A percentile compares a stretch with the other conserved stretches of the same genome.
Conservation (phyloP, 352 stramenopile genomes). For the Pythium brachiatum region DNA sequence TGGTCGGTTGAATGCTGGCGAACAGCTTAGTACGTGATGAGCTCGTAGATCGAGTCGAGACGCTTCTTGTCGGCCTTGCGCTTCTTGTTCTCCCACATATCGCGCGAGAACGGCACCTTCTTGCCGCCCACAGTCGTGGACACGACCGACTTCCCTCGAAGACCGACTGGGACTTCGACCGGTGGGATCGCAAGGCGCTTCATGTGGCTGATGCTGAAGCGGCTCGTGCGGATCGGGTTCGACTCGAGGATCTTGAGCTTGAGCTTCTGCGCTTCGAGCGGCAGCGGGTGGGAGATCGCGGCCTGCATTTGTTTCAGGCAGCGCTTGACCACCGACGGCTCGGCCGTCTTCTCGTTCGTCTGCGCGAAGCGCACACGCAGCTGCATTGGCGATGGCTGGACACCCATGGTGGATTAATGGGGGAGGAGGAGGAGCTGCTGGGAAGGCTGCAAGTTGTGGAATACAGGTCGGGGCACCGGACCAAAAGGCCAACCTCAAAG, state of each 20-base stretch:
- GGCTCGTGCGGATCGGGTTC: slow-evolving; percentile 40
- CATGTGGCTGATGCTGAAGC: slow-evolving; percentile 65
- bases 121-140: slow-evolving; percentile 49
- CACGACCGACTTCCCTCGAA: slow-evolving; percentile 40
- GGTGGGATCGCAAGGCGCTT: slow-evolving; percentile 54
- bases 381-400: slow-evolving; percentile 27
- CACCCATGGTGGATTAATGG: slow-evolving; percentile 36
- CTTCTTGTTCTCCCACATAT: slow-evolving; percentile 74
- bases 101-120: slow-evolving; percentile 57
- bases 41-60: slow-evolving; percentile 30
- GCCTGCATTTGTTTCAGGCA: slow-evolving; percentile 36
- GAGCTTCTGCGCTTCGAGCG: slow-evolving; percentile 46
- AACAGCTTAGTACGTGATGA: slow-evolving; percentile 23
- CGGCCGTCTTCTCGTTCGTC: slow-evolving; percentile 29
- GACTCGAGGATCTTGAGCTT: slow-evolving; percentile 54
- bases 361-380: slow-evolving; percentile 21
- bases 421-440: slow-evolving; percentile 3
- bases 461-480: slow-evolving; percentile 14
- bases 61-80: slow-evolving; percentile 28
- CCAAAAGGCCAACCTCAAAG: not conserved
- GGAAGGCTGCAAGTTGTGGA: slow-evolving; percentile 10
- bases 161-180: slow-evolving; percentile 47
- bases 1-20: not conserved
- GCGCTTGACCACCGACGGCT: slow-evolving; percentile 33
- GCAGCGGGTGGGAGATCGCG: slow-evolving; percentile 30